Conservation (phyloP, 768 basidiomycete genomes). For the Obba rivulosa region DNA sequence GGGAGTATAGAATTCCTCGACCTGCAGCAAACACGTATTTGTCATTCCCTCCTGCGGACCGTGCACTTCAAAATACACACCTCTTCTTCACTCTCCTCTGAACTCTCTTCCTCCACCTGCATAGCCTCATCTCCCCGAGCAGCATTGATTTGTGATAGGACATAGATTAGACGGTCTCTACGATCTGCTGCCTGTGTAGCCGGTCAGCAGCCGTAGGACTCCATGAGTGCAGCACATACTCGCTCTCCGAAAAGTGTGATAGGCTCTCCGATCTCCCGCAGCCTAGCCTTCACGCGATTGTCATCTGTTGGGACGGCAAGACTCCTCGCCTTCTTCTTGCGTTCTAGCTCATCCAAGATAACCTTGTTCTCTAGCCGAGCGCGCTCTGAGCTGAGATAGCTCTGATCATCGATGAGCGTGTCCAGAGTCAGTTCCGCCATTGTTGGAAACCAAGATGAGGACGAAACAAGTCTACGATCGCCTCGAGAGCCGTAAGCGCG, state of each 20-base stretch:
- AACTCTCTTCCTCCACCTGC: slow-evolving; percentile 66
- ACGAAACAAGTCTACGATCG: too few species aligned
- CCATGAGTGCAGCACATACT: slow-evolving; percentile 47
- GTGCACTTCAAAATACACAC: slow-evolving; percentile 29
- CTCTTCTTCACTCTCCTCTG: slow-evolving; percentile 75
- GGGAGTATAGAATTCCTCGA: slow-evolving; percentile 94
- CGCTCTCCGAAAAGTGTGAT: slow-evolving; percentile 98
- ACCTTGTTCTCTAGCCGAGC: slow-evolving; percentile 79
- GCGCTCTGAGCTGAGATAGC: slow-evolving; percentile 67
- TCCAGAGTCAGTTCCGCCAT: slow-evolving; percentile 79
- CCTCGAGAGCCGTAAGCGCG: too few species aligned
- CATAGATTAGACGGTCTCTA: slow-evolving; percentile 90
- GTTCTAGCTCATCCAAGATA: slow-evolving; percentile 92
- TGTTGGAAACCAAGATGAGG: neutral
- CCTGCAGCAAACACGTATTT: slow-evolving; percentile 35
- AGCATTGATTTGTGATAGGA: slow-evolving; percentile 89
- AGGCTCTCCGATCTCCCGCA: slow-evolving; percentile 93
- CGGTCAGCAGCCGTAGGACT: slow-evolving; percentile 4
- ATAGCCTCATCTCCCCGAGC: slow-evolving; percentile 79
- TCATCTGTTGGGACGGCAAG: slow-evolving; percentile 98
- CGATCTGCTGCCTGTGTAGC: slow-evolving; percentile 81
- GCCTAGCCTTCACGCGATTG: slow-evolving; percentile 79
- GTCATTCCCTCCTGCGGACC: neutral
- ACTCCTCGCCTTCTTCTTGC: slow-evolving; percentile 90
- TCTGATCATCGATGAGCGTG: slow-evolving; percentile 72